Percentiles rank a stretch among this genome's conserved stretches.
Evolutionary conservation across 345 rosid genomes (phyloP).

Genomic region (Sonneratia alba): DNA sequence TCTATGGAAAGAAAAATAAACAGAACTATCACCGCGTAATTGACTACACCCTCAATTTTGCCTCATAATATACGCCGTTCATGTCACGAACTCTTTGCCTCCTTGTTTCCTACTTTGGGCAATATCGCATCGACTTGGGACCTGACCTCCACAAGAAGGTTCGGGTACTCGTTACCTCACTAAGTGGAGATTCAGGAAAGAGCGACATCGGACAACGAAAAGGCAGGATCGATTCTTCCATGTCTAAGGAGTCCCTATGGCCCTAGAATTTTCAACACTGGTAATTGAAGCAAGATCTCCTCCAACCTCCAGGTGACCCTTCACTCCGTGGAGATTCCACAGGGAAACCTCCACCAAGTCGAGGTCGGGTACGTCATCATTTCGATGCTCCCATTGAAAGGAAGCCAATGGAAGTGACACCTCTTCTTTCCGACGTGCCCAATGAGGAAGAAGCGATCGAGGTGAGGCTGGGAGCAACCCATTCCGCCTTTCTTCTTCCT

Average conservation of each 20-base stretch:
- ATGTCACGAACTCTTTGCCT: no score
- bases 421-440: neutral
- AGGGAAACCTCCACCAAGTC: no score
- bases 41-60: no score
- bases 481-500: neutral
- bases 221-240: neutral
- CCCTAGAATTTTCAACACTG: no score
- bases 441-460: neutral
- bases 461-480: neutral
- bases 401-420: neutral
- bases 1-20: no score
- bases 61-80: no score
- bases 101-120: neutral
- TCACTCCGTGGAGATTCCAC: no score
- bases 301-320: no score
- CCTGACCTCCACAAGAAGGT: neutral
- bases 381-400: no score
- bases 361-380: no score
- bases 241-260: neutral
- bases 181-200: neutral
- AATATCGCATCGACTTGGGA: neutral
- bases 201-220: neutral
- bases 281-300: no score
- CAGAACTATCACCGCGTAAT: no score
- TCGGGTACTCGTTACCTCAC: neutral